Evolutionary conservation across 2,329 filamentous ascomycete species (phyloP).

Genomic region (Biscogniauxia marginata): DNA sequence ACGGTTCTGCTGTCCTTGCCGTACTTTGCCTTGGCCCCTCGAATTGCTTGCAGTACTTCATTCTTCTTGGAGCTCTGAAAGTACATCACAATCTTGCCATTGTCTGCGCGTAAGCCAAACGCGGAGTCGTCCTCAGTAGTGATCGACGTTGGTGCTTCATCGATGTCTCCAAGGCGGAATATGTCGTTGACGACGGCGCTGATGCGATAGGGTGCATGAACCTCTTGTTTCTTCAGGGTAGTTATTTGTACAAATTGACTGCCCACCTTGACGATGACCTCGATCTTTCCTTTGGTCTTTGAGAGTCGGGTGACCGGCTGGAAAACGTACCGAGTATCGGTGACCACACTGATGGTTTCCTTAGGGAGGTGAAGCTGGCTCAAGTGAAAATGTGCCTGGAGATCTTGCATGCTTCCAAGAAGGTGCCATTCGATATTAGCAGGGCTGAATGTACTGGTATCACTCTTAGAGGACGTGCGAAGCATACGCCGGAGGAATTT

Average conservation of each 20-base stretch:
- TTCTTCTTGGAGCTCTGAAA: slow-evolving; percentile 65
- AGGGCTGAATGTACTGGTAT: slow-evolving; percentile 60
- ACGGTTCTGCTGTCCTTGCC: slow-evolving; percentile 60
- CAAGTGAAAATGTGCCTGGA: slow-evolving; percentile 66
- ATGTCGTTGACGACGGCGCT: slow-evolving; percentile 68
- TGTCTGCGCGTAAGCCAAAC: slow-evolving; percentile 66
- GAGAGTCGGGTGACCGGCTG: slow-evolving; percentile 65
- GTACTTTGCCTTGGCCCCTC: slow-evolving; percentile 61
- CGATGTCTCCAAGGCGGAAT: slow-evolving; percentile 65
- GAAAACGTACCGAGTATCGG: slow-evolving; percentile 64
- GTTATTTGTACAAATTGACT: slow-evolving; percentile 70
- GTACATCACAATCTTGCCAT: slow-evolving; percentile 70
- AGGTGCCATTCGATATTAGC: slow-evolving; percentile 65
- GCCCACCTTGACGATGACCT: slow-evolving; percentile 67
- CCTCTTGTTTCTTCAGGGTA: slow-evolving; percentile 66
- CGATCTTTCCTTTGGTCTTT: slow-evolving; percentile 68
- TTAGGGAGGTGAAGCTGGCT: slow-evolving; percentile 66
- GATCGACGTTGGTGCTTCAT: slow-evolving; percentile 64
- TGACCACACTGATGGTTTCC: slow-evolving; percentile 67
- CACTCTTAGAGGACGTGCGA: slow-evolving; percentile 60
- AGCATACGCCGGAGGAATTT: slow-evolving; percentile 66
- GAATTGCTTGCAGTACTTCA: slow-evolving; percentile 63
- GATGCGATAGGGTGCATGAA: slow-evolving; percentile 60
- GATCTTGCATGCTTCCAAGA: slow-evolving; percentile 62
- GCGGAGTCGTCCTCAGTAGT: slow-evolving; percentile 65